Base-by-base conservation (phyloP, 306 rosid genomes). In the Urtica urens region DNA sequence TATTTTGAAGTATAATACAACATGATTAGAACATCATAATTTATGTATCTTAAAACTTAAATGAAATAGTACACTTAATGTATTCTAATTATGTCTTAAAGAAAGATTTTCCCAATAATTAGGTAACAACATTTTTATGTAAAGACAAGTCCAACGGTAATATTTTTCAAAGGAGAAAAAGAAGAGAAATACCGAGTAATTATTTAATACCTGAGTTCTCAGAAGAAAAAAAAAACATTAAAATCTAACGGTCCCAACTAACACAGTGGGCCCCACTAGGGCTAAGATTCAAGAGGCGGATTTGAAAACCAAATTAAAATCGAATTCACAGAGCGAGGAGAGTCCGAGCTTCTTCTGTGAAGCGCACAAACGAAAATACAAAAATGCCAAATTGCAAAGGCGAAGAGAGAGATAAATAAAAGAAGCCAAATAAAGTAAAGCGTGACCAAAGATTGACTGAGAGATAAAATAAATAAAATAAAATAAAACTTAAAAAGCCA, bases 261-360 rank as follows among this genome's bases (percentile, higher is more conserved):
- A 2, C 31, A 62, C 59, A 63, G 57, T 63, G 71, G 82, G 43
- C 22, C 72, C 74, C 15, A 4, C 3, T n/a, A n/a, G 28, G 0
- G 49, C 48, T 10, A 40, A 47, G 60, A 58, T 57, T 69, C 74
- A 49, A 64, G 59, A 6, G 62, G 62, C 73, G 82, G 86, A 81
- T 40, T 75, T 53, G 58, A 81, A 49, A 55, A 52, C 46, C 31
- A 54, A 46, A 66, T 58, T 81, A 40, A 81, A 74, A 71, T 74
- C 60, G 21, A 77, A 57, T 71, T 77, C 62, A 80, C 70, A 47
- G 60, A 37, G 38, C 67, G 75, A 57, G 72, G 69, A 64, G 63
- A 60, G 59, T 77, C 84, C 90, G 90, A 52, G 65, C 58, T 16
- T 55, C 66, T 16, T 22, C 43, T 55, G 49, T 48, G 38, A 60